phyloP scores from a whole-genome alignment of 1,284 basidiomycete genomes.

The Tilletia indica region DNA sequence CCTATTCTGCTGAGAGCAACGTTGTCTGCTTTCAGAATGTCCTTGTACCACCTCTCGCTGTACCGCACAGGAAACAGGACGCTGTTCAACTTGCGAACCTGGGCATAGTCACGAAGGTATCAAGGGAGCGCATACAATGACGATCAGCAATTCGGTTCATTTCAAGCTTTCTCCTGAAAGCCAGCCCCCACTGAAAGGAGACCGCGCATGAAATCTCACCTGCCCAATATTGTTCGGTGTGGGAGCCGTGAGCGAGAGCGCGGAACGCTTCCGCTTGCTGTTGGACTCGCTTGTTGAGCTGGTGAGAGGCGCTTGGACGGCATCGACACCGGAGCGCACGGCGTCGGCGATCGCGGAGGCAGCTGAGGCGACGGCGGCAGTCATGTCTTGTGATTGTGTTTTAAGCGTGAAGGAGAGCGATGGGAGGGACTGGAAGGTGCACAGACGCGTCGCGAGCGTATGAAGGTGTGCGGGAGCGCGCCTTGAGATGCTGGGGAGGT shows the following conservation, averaged over 20 bases:
- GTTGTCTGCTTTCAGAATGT: slow-evolving; percentile 41
- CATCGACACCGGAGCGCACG: slow-evolving; percentile 9
- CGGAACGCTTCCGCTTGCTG: neutral
- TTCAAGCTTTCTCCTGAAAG: no score
- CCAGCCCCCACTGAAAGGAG: no score
- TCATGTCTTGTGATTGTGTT: neutral
- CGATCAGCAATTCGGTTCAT: no score
- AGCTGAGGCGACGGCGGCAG: slow-evolving; percentile 6
- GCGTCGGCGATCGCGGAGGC: slow-evolving; percentile 10
- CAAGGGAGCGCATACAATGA: neutral
- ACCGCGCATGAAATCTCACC: slow-evolving; percentile 20
- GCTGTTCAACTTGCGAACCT: slow-evolving; percentile 45
- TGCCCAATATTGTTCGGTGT: slow-evolving; percentile 55
- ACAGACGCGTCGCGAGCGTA: neutral
- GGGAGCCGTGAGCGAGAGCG: slow-evolving; percentile 9
- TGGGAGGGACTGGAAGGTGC: neutral
- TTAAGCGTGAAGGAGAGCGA: no score
- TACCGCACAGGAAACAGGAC: slow-evolving; percentile 52
- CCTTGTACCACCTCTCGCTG: slow-evolving; percentile 49
- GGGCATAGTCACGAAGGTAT: neutral
- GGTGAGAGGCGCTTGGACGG: neutral
- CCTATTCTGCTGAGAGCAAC: slow-evolving; percentile 48
- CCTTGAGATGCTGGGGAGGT: neutral
- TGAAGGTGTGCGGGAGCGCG: neutral
- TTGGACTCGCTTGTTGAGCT: neutral